Conservation (phyloP, 148 eudicot genomes). For the Fagopyrum esculentum region DNA sequence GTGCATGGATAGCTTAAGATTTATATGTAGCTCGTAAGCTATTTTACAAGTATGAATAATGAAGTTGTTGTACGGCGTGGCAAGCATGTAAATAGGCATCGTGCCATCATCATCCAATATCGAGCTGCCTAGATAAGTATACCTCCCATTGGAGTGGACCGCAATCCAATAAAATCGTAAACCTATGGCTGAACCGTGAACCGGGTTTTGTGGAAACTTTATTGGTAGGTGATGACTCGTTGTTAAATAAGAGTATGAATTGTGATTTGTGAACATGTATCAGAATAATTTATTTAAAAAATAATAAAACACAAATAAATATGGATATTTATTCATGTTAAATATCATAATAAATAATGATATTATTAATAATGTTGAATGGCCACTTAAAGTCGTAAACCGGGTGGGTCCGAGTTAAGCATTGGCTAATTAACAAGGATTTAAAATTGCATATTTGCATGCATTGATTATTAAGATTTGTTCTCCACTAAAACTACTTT, state of each 20-base stretch:
- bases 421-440: neutral
- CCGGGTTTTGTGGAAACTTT: neutral
- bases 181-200: neutral
- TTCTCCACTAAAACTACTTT: neutral
- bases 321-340: neutral
- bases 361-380: neutral
- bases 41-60: too few species aligned
- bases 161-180: neutral
- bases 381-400: neutral
- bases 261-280: neutral
- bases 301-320: neutral
- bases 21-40: too few species aligned
- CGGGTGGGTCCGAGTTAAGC: conserved; percentile 2
- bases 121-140: neutral
- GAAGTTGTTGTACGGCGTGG: too few species aligned
- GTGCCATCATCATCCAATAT: neutral
- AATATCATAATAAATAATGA: neutral
- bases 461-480: neutral
- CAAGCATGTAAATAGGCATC: neutral
- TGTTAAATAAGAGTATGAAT: neutral
- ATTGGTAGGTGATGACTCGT: neutral
- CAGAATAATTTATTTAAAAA: neutral
- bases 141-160: neutral
- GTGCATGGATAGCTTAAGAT: too few species aligned
- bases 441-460: neutral